Base-by-base conservation (phyloP, 257 asterid genomes). In the Fraxinus excelsior region DNA sequence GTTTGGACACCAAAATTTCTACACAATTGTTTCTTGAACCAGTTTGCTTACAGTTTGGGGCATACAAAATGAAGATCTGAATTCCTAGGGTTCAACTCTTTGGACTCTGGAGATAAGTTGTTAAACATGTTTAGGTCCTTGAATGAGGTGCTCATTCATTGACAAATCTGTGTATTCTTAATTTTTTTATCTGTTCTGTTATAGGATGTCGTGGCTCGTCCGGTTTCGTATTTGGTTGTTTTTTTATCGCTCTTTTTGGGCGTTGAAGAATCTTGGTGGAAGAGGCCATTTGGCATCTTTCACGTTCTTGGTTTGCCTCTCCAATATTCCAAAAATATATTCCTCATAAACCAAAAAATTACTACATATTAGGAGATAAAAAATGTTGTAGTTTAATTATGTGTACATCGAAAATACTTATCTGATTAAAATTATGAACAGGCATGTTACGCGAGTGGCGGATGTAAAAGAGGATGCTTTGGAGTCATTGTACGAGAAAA, bases 401-500 rank as follows among this genome's bases (percentile, higher is more conserved):
- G 18, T 62, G 68, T 10, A 35, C 3, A 4, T 58, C 28, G 13
- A 58, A 58, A n/a, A 21, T 58, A 58, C 28, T 21, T 10, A 58
- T 35, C 32, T 25, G n/a, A 51, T 19, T 58, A 37, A 2, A 64
- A 49, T 32, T 76, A 8, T n/a, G 65, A 25, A 72, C 74, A 85
- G 89, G 80, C 87, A 83, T 26, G 84, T 93, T 77, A 76, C 86
- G 18, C 91, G 99, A 49, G 97, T 96, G 76, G 99, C 98, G 5
- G 94, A 90, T 84, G 97, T 84, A 13, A 87, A 88, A 40, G 98
- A 96, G 76, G 99, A 86, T 66, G 90, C 84, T 67, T 80, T 93
- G n/a, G 98, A 93, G 81, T 46, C 85, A 7, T 74, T 87, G 75
- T 91, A 93, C 56, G 98, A 91, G 94, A 84, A 82, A 75, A 88